Conservation (phyloP, 2,329 filamentous ascomycete species). For the Phialophora chinensis region DNA sequence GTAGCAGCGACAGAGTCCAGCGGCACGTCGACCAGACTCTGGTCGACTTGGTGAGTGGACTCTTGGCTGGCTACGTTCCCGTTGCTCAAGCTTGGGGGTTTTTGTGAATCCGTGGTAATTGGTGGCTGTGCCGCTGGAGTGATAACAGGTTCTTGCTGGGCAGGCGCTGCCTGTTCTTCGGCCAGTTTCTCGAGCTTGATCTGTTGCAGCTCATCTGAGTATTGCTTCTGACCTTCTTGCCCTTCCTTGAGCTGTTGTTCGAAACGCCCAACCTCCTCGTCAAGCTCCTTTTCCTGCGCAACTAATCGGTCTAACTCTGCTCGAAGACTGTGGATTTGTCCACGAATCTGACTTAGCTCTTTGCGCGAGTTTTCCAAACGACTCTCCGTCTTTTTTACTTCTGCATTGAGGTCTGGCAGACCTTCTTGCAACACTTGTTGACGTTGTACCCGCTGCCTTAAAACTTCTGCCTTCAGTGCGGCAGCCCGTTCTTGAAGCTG, state of each 20-base stretch:
- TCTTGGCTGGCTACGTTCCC: slow-evolving; percentile 7
- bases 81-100: slow-evolving; percentile 3
- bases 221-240: slow-evolving; percentile 50
- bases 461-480: slow-evolving; percentile 41
- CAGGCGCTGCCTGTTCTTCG: slow-evolving; percentile 23
- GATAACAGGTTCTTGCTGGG: neutral
- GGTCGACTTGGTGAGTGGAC: neutral
- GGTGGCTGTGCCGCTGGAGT: neutral
- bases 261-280: slow-evolving; percentile 54
- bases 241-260: slow-evolving; percentile 48
- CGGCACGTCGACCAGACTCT: neutral
- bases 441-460: slow-evolving; percentile 49
- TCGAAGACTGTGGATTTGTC: slow-evolving; percentile 25
- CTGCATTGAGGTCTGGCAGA: slow-evolving; percentile 54
- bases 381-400: slow-evolving; percentile 49
- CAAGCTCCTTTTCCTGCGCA: slow-evolving; percentile 48
- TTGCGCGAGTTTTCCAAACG: slow-evolving; percentile 45
- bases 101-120: neutral
- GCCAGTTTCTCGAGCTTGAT: slow-evolving; percentile 53
- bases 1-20: neutral
- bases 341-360: slow-evolving; percentile 43
- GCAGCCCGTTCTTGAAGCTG: slow-evolving; percentile 35
- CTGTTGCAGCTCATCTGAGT: slow-evolving; percentile 56
- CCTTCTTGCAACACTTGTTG: slow-evolving; percentile 58
- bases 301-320: slow-evolving; percentile 27